Evolutionary conservation across 495 filamentous ascomycete genomes (phyloP), one percentile per base, ranked within the genome.

Genomic region (Friedmanniomyces endolithicus): DNA sequence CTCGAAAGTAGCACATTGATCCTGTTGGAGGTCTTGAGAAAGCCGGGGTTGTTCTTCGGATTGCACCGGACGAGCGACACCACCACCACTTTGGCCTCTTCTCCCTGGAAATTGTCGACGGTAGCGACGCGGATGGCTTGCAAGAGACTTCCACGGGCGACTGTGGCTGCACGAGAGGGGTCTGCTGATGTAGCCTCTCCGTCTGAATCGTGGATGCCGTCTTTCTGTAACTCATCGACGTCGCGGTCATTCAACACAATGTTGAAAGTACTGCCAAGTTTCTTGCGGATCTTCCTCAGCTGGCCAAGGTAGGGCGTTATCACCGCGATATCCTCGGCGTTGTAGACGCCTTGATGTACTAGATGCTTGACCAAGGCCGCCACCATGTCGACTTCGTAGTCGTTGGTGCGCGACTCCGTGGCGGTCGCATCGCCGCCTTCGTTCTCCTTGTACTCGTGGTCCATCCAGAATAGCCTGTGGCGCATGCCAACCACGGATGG

Each of bases 1-100:
- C 87, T 80, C 31, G 51, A 67, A 16, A 90, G 69, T 0, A 89
- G 71, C 0, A 92, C 87, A 59, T 94, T 94, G 65, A 92, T 87
- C 1, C 88, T 75, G 57, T 92, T 90, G 0, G 75, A 70, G 8
- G 83, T 87, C 41, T 76, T 78, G 14, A 92, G 69, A 57, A 94
- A 94, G 0, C 87, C 87, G 45, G 77, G 79, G n/a, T 73, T 74
- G 39, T 72, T 74, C 23, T 77, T 62, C 1, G 64, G 53, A 59
- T 90, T 92, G 67, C 83, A 85, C 45, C 87, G 75, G 12, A 92
- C 88, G 0, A 92, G 68, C 0, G 86, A 90, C n/a, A 94, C 74
- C n/a, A 92, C 72, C 11, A 92, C 75, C 2, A 90, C 74, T 50
- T 87, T 85, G 14, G 85, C 85, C 61, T 92, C 85, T 64, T 92